These are phyloP conservation scores for Petrea volubilis DNA, from an alignment of 257 asterid species.

Conservation along the genomic window DNA sequence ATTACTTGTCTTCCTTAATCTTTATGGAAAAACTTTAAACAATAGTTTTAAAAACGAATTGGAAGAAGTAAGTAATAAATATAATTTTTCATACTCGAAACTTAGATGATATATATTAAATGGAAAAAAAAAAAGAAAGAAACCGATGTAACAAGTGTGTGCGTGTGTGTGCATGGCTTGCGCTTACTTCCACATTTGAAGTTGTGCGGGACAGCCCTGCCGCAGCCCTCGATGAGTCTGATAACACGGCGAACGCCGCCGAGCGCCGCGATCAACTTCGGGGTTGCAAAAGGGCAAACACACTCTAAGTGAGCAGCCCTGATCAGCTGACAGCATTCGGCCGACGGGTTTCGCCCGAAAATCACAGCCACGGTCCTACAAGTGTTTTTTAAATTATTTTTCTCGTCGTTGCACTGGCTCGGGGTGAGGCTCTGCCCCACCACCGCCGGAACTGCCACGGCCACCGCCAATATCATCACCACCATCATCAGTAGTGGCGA, in stretches of 20 bases:
- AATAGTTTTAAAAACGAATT: too few relatives aligned
- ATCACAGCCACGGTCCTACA: not conserved
- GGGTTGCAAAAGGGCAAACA: constrained; percentile 10
- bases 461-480: not conserved
- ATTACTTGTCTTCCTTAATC: too few relatives aligned
- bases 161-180: not conserved
- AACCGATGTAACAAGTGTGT: too few relatives aligned
- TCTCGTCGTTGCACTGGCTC: constrained; percentile 2
- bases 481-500: not conserved
- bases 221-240: not conserved
- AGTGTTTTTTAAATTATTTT: not conserved
- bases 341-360: not conserved
- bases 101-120: too few relatives aligned
- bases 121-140: too few relatives aligned
- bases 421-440: constrained; percentile 13
- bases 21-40: too few relatives aligned
- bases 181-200: constrained; percentile 25
- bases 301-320: not conserved
- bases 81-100: too few relatives aligned
- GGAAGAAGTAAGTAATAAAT: too few relatives aligned
- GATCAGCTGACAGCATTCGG: constrained; percentile 7
- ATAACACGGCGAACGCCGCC: constrained; percentile 15
- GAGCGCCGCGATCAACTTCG: constrained; percentile 11
- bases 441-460: not conserved
- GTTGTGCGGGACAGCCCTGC: not conserved